A percentile compares a stretch with the other conserved stretches of the same genome.
Conservation (phyloP, 345 rosid species). For the Dipteronia sinensis region DNA sequence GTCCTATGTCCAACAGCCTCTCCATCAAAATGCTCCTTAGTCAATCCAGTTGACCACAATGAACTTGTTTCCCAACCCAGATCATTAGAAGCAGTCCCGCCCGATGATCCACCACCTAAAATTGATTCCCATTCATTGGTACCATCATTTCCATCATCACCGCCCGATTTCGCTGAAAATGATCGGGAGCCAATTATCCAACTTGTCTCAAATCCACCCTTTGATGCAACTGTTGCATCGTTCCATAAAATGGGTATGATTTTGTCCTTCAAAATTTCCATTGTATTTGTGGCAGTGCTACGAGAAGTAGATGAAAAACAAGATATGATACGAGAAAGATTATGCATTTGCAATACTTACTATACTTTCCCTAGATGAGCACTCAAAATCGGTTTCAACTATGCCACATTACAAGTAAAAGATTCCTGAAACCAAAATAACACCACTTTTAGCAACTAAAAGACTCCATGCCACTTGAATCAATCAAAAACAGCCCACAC, state of each 20-base stretch:
- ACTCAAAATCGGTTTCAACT: not conserved
- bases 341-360: conserved; percentile 37
- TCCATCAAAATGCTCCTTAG: conserved; percentile 92
- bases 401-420: not conserved
- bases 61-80: conserved; percentile 74
- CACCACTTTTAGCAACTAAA: not conserved
- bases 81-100: conserved; percentile 40
- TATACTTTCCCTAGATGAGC: not conserved
- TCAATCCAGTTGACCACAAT: conserved; percentile 88
- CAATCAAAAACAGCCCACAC: not conserved
- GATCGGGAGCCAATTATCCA: conserved; percentile 23
- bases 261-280: conserved; percentile 30
- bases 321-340: conserved; percentile 40
- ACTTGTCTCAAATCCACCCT: conserved; percentile 16
- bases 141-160: conserved; percentile 36
- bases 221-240: conserved; percentile 25
- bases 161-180: conserved; percentile 45
- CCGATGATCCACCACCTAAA: conserved; percentile 38
- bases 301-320: conserved; percentile 47
- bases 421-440: conserved; percentile 9
- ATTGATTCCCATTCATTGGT: conserved; percentile 40
- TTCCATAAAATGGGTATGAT: not conserved
- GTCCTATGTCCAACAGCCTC: conserved; percentile 44
- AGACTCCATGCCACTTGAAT: not conserved
- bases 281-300: conserved; percentile 26